Evolutionary conservation across 495 filamentous ascomycete species (phyloP).

Genomic region (Aspergillus egyptiacus): DNA sequence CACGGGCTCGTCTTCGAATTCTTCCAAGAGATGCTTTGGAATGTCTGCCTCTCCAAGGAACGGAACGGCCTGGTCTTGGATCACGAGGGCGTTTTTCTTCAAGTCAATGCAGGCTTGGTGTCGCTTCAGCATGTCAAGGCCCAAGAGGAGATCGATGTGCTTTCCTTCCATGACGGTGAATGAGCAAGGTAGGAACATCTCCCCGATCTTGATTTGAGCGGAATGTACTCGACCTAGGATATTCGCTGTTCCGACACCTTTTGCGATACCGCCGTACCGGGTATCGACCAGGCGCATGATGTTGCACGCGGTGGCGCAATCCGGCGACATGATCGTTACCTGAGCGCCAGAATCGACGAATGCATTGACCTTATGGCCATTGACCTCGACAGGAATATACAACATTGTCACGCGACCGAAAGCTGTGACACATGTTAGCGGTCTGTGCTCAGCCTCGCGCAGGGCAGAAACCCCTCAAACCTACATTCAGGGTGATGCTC

Average conservation of each 20-base stretch:
- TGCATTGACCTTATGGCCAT: slow-evolving; percentile 84
- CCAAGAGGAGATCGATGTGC: slow-evolving; percentile 88
- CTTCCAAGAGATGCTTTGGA: slow-evolving; percentile 66
- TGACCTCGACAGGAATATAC: slow-evolving; percentile 94
- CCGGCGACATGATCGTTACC: slow-evolving; percentile 96
- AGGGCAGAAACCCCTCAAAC: slow-evolving; percentile 17
- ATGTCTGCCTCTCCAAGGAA: slow-evolving; percentile 94
- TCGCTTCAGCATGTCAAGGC: slow-evolving; percentile 91
- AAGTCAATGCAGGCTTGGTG: slow-evolving; percentile 93
- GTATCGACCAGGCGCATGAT: slow-evolving; percentile 97
- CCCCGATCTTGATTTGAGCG: slow-evolving; percentile 88
- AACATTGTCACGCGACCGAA: slow-evolving; percentile 93
- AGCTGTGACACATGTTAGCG: slow-evolving; percentile 48
- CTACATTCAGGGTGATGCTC: slow-evolving; percentile 94
- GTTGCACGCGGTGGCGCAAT: slow-evolving; percentile 81
- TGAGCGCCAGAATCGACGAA: slow-evolving; percentile 98
- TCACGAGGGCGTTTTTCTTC: slow-evolving; percentile 67
- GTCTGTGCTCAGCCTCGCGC: slow-evolving; percentile 2
- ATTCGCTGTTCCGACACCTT: slow-evolving; percentile 86
- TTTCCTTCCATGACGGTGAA: slow-evolving; percentile 99
- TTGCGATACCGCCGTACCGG: slow-evolving; percentile 83
- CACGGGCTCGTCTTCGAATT: slow-evolving; percentile 72
- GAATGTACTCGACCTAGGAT: slow-evolving; percentile 94
- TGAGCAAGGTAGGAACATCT: slow-evolving; percentile 78
- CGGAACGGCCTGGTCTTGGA: slow-evolving; percentile 78